phyloP scores from a whole-genome alignment of 1,284 basidiomycete species.

The Fomitopsis palustris region DNA sequence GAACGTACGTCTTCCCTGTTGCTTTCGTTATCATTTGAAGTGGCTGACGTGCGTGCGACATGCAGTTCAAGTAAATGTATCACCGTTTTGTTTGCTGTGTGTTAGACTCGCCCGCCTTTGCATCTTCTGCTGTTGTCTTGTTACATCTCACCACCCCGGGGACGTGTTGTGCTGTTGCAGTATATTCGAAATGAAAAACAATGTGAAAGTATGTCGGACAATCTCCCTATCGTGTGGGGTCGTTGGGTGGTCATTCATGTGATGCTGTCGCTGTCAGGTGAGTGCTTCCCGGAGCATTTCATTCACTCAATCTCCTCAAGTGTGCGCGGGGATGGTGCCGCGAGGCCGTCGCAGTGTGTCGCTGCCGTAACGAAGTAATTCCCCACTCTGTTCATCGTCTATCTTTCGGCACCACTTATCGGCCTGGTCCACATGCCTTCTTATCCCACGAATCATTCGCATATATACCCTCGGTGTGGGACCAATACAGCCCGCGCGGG shows the following conservation, averaged over 20 bases:
- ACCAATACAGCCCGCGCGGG: not conserved
- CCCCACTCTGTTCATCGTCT: not conserved
- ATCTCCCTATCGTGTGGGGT: not conserved
- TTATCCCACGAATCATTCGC: not conserved
- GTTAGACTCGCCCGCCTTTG: slow-evolving; percentile 12
- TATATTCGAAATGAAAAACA: slow-evolving; percentile 14
- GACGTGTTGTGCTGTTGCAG: slow-evolving; percentile 27
- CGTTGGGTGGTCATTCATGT: not conserved
- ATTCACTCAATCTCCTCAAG: not conserved
- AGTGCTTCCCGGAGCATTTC: not conserved
- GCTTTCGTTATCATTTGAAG: slow-evolving; percentile 2
- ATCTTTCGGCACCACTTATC: slow-evolving; percentile 1
- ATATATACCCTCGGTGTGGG: not conserved
- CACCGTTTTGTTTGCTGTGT: slow-evolving; percentile 7
- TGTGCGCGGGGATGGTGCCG: not conserved
- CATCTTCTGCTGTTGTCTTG: slow-evolving; percentile 17
- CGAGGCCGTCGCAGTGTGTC: not conserved
- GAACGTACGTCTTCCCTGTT: slow-evolving; percentile 47
- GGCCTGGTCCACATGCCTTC: not conserved
- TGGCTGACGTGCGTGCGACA: not conserved
- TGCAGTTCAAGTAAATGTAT: slow-evolving; percentile 31
- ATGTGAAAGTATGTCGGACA: slow-evolving; percentile 1
- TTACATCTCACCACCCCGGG: slow-evolving; percentile 14
- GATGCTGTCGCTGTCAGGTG: not conserved
- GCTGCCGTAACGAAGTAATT: not conserved